Evolutionary conservation across 768 basidiomycete genomes (phyloP), one percentile per base, ranked within the genome.

Genomic region (Trametes villosa): DNA sequence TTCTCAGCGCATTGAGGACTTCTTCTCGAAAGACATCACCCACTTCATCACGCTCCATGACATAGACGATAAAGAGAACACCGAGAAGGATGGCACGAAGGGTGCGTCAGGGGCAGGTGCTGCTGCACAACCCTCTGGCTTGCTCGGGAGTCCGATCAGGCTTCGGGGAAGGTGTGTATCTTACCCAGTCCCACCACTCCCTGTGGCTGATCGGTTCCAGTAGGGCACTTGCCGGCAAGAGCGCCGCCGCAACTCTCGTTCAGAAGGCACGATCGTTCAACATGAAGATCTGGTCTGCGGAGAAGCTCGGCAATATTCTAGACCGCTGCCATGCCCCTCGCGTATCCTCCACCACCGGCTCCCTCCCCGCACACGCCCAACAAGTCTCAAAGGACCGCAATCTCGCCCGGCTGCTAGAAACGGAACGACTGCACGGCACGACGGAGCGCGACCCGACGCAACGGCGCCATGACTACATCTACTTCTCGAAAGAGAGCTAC

Each of bases 371-470:
- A 38, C 66, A 71, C 73, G 49, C 65, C 67, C 57, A 57, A 68
- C 73, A 42, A 68, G 57, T 74, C 30, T 53, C 70, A 26, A 72
- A 63, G 65, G 77, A 68, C 36, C 82, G 78, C 40, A 79, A 83
- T 57, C 78, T 91, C 29, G 83, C 81, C 13, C 83, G 80, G 33
- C 79, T 91, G 18, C 77, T 93, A 42, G 86, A 92, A 67, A 88
- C 89, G 20, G 97, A 98, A 72, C 87, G 87, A 62, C 74, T 92
- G 41, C 86, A 93, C 64, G 97, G 97, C 46, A 81, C 81, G 3
- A 88, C 86, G 18, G 97, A 99, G 77, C 91, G 96, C 46, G 97
- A 99, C 75, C 89, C 93, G 1, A 87, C 84, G 20, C 91, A 95
- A 63, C 92, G 85, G 63, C 86, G 95, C 50, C 88, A 90, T 64